Percentiles rank a stretch among this genome's conserved stretches.
Conservation (phyloP, 306 rosid genomes). For the Corylus avellana region DNA sequence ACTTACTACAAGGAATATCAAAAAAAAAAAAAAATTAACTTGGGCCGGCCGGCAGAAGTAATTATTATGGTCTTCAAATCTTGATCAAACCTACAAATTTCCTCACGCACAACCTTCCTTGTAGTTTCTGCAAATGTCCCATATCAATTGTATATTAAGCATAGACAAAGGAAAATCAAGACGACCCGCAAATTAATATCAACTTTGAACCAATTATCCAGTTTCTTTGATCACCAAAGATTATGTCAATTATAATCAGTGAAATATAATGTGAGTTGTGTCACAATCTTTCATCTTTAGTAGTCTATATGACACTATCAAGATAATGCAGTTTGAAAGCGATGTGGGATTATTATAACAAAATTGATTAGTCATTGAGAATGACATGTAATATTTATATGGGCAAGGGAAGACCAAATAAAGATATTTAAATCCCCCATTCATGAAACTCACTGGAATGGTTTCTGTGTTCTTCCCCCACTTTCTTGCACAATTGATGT, state of each 20-base stretch:
- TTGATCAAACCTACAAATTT: neutral
- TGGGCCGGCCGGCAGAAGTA: neutral
- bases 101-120: neutral
- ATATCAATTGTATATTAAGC: neutral
- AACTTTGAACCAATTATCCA: neutral
- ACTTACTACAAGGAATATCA: too few relatives aligned
- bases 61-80: neutral
- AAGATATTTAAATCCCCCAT: neutral
- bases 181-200: too few relatives aligned
- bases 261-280: constrained; percentile 23
- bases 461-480: neutral
- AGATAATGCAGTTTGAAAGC: neutral
- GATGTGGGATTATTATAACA: neutral
- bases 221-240: neutral
- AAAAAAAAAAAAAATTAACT: too few relatives aligned
- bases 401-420: neutral
- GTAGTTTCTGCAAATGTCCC: neutral
- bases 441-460: neutral
- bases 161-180: too few relatives aligned
- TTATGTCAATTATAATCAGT: neutral
- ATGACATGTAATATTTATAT: constrained; percentile 1
- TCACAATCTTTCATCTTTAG: constrained; percentile 28
- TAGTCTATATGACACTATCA: neutral
- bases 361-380: constrained; percentile 19
- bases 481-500: neutral